Base-by-base conservation (phyloP, 2,329 filamentous ascomycete genomes). In the Diaporthe sp. region DNA sequence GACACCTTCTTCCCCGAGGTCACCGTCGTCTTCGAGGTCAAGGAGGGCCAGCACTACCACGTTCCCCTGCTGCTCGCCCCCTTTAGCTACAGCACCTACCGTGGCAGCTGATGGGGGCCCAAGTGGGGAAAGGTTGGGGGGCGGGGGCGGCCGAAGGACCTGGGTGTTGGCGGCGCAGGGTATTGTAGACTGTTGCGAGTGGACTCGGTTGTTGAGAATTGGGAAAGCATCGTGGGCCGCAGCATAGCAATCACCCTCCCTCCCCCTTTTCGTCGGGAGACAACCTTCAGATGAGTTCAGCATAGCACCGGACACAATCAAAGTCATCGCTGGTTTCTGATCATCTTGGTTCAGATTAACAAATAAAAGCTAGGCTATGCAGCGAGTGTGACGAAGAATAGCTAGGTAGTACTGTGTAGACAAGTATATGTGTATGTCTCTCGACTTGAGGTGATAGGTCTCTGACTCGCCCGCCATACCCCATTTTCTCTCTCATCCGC, bases 1-100 rank as follows among this genome's bases (percentile, higher is more conserved):
- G 75, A 76, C 51, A 91, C 88, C 6, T 92, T 92, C 80, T 92
- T 92, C 81, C 91, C 91, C 55, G 89, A 91, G 84, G 90, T 89
- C 25, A 84, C 84, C 22, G 87, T 92, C 53, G 86, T 87, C 0
- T 91, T 91, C 76, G 84, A 86, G 67, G 88, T 92, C 31, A 81
- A 85, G 15, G 84, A 86, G 80, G 88, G 87, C 31, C 91, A 94
- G 87, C 91, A 93, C 81, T 96, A 94, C 81, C 94, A 97, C 85
- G 94, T 97, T 4, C 94, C 94, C 59, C 84, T 97, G 81, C 82
- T 97, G 82, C 83, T 96, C 85, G 92, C 93, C 78, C 94, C 94
- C 42, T 96, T 92, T 85, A 94, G 93, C 82, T 97, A 95, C 85
- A 94, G 93, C 55, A 96, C 94, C 13, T 97, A 97, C 84, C 87